Conservation (phyloP, 495 filamentous ascomycete species). For the Aspergillus cristatus region DNA sequence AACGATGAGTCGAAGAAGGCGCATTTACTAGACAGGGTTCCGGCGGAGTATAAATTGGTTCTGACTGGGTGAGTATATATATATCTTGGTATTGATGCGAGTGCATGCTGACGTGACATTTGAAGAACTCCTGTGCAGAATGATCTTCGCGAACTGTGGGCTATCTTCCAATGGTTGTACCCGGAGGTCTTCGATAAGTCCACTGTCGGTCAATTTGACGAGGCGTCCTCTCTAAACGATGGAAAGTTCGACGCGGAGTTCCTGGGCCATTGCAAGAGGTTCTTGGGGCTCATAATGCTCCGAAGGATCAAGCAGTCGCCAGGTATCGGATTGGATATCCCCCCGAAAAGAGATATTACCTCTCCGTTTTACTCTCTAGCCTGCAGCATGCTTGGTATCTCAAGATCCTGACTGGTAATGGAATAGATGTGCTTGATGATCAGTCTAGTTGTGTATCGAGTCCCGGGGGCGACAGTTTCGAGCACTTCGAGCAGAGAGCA, state of each 20-base stretch:
- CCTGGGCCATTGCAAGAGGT: conserved; percentile 41
- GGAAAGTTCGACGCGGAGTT: conserved; percentile 47
- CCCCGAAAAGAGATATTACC: conserved; percentile 50
- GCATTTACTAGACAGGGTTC: conserved; percentile 38
- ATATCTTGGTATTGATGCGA: neutral
- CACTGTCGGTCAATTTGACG: conserved; percentile 43
- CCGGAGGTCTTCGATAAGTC: conserved; percentile 50
- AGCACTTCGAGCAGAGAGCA: neutral
- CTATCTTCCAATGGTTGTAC: conserved; percentile 53
- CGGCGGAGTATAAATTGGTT: conserved; percentile 50
- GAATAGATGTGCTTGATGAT: no score
- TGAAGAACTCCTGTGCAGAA: conserved; percentile 53
- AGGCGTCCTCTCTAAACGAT: conserved; percentile 48
- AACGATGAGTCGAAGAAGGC: conserved; percentile 45
- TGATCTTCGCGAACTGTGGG: conserved; percentile 54
- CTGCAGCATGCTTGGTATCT: conserved; percentile 57
- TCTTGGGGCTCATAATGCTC: conserved; percentile 55
- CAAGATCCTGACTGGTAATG: conserved; percentile 50
- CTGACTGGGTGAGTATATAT: conserved; percentile 42
- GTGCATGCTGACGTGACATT: neutral
- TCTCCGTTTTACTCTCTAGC: conserved; percentile 53
- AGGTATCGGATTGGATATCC: conserved; percentile 48
- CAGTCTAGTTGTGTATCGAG: no score
- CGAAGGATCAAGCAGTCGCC: conserved; percentile 53
- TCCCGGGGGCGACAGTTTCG: no score